Percentiles rank a stretch among this genome's conserved stretches.
phyloP scores from a whole-genome alignment of 495 filamentous ascomycete species.

The Chaetomium fimeti region DNA sequence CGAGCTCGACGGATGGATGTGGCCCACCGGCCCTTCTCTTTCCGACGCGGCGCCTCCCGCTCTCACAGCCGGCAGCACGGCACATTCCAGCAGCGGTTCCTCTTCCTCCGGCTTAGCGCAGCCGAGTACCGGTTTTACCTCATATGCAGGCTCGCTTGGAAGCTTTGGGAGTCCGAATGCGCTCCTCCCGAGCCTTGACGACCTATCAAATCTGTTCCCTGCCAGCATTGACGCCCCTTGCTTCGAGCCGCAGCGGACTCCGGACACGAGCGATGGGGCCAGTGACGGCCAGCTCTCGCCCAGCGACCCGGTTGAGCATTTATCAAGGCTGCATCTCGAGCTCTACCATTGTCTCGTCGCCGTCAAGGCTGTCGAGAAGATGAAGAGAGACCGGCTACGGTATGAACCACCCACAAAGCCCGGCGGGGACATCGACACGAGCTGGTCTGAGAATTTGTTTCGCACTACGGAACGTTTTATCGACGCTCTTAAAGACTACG shows the following conservation, averaged over 20 bases:
- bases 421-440: not conserved
- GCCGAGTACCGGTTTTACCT: not conserved
- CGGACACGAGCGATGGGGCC: not conserved
- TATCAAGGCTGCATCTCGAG: not conserved
- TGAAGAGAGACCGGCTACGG: not conserved
- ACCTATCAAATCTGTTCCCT: not conserved
- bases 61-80: not conserved
- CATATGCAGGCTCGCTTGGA: not conserved
- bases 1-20: not conserved
- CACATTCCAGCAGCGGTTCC: not conserved
- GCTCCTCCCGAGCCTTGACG: not conserved
- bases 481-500: not conserved
- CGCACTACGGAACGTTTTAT: conserved; percentile 1
- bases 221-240: not conserved
- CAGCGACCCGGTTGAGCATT: not conserved
- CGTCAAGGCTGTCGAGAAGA: not conserved
- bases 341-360: conserved; percentile 4
- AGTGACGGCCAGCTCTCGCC: not conserved
- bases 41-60: not conserved
- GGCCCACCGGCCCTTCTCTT: not conserved
- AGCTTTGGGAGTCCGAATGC: not conserved
- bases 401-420: not conserved
- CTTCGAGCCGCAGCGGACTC: not conserved
- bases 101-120: not conserved
- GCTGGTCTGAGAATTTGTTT: conserved; percentile 7